A percentile compares a stretch with the other conserved stretches of the same genome.
phyloP scores from a whole-genome alignment of 148 eudicot genomes.

The Silene latifolia region DNA sequence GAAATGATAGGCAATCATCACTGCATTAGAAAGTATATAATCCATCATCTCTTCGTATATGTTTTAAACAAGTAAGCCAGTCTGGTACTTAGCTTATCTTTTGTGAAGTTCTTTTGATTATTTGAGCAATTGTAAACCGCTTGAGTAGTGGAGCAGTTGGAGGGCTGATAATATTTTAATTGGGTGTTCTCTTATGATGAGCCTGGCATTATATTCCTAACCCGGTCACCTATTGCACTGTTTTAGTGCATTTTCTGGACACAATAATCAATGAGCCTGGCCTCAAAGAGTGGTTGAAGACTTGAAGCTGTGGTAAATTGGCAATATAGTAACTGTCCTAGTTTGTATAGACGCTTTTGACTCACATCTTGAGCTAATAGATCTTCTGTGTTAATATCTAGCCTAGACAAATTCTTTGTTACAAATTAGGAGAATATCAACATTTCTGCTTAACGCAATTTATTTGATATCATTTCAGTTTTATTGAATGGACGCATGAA shows the following conservation, averaged over 20 bases:
- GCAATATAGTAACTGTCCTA: neutral
- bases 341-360: neutral
- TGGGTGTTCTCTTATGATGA: neutral
- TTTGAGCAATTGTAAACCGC: neutral
- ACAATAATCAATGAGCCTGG: neutral
- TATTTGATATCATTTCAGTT: slow-evolving; percentile 49
- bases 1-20: neutral
- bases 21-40: neutral
- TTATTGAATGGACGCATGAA: slow-evolving; percentile 75
- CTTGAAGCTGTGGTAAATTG: neutral
- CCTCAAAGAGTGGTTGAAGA: neutral
- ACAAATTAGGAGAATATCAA: neutral
- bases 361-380: slow-evolving; percentile 7
- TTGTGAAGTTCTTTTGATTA: neutral
- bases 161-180: neutral
- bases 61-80: neutral
- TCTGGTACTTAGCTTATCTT: slow-evolving; percentile 10
- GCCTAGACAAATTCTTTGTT: neutral
- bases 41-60: neutral
- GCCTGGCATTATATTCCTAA: neutral
- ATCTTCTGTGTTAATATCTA: neutral
- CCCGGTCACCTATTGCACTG: neutral
- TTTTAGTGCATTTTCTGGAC: slow-evolving; percentile 5
- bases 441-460: neutral
- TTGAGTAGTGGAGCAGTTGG: neutral